phyloP scores from a whole-genome alignment of 805 yeast genomes.

The Kodamaea hsintzibuensis region DNA sequence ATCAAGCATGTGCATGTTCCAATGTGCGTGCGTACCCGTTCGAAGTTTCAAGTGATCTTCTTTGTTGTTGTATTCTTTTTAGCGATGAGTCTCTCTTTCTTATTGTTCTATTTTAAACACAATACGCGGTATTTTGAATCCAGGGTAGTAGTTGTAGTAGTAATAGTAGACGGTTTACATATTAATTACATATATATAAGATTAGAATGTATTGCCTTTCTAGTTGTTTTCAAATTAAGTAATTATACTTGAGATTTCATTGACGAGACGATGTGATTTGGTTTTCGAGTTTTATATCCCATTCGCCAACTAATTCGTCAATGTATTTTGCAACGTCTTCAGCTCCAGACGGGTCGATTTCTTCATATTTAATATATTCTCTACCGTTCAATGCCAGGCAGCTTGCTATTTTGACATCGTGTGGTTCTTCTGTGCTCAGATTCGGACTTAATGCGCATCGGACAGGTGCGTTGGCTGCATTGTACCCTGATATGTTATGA shows the following conservation, averaged over 20 bases:
- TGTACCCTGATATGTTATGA: conserved; percentile 87
- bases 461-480: conserved; percentile 85
- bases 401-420: conserved; percentile 66
- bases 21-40: too few relatives aligned
- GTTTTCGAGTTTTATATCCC: conserved; percentile 74
- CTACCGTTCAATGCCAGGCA: conserved; percentile 64
- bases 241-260: conserved; percentile 3
- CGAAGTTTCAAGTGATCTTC: background rate
- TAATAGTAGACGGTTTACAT: too few relatives aligned
- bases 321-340: conserved; percentile 68
- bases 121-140: background rate
- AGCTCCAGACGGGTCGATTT: conserved; percentile 63
- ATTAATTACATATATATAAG: background rate
- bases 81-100: background rate
- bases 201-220: background rate
- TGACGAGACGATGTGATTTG: conserved; percentile 62
- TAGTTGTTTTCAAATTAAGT: background rate
- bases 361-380: conserved; percentile 58
- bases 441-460: conserved; percentile 43
- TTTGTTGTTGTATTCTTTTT: background rate
- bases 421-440: conserved; percentile 38
- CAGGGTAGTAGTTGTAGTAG: too few relatives aligned
- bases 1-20: background rate
- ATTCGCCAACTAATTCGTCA: conserved; percentile 54
- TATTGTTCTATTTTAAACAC: background rate